Conservation (phyloP, 371 early-diverging fungal species). For the Polyrhizophydium stewartii region DNA sequence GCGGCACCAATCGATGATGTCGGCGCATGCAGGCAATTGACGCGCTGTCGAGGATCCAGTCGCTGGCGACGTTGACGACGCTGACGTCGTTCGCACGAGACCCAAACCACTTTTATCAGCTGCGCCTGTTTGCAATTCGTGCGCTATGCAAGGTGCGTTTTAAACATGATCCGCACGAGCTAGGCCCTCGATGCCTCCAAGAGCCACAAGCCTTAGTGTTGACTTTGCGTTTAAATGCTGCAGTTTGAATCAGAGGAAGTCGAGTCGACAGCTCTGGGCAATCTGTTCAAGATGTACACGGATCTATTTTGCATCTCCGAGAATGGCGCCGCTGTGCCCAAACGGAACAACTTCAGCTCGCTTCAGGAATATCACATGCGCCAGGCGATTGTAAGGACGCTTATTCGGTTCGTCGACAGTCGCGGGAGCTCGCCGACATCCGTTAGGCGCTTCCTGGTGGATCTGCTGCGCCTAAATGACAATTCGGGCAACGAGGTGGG, state of each 20-base stretch:
- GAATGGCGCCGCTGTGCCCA: constrained; percentile 55
- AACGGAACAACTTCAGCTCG: constrained; percentile 79
- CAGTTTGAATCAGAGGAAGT: neutral
- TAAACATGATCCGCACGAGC: neutral
- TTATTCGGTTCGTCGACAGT: constrained; percentile 44
- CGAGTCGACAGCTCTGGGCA: neutral
- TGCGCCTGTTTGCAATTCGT: neutral
- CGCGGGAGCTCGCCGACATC: constrained; percentile 63
- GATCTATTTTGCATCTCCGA: constrained; percentile 62
- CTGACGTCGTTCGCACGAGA: neutral
- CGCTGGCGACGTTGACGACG: constrained; percentile 5
- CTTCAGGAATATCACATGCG: constrained; percentile 79
- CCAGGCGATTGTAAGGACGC: neutral
- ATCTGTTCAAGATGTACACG: constrained; percentile 67
- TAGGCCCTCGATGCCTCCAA: no score
- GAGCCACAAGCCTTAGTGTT: no score
- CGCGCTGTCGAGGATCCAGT: constrained; percentile 17
- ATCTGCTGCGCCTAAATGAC: constrained; percentile 82
- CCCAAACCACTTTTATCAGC: neutral
- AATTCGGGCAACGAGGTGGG: constrained; percentile 78
- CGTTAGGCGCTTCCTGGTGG: constrained; percentile 64
- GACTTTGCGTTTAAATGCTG: neutral
- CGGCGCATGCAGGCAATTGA: constrained; percentile 29
- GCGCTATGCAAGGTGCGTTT: neutral
- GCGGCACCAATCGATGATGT: no score